A percentile compares a stretch with the other conserved stretches of the same genome.
phyloP scores from a whole-genome alignment of 352 stramenopile genomes.

The Albugo laibachii region DNA sequence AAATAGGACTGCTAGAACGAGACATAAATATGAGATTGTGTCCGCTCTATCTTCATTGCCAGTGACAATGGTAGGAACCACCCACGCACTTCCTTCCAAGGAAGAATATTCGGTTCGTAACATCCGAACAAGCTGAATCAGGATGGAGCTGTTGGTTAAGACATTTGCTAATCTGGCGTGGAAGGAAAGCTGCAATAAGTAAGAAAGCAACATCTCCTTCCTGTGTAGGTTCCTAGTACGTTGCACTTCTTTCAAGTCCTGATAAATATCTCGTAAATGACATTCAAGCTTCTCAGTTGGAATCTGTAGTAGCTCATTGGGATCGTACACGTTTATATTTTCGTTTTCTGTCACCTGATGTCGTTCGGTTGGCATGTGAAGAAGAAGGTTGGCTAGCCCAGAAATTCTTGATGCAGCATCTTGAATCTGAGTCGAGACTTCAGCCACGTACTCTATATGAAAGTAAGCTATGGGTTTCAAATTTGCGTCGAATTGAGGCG shows the following conservation, averaged over 20 bases:
- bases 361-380: conserved; percentile 13
- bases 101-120: conserved; percentile 5
- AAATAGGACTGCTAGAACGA: conserved; percentile 46
- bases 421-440: conserved; percentile 35
- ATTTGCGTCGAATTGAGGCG: background rate
- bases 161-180: conserved; percentile 46
- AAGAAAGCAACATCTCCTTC: conserved; percentile 19
- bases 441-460: conserved; percentile 25
- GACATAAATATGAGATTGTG: conserved; percentile 17
- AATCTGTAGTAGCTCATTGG: conserved; percentile 21
- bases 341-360: conserved; percentile 12
- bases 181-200: conserved; percentile 33
- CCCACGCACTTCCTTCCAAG: background rate
- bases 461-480: conserved; percentile 16
- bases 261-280: conserved; percentile 58
- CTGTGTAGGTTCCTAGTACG: conserved; percentile 11
- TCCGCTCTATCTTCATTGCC: too few relatives aligned
- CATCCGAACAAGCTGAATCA: conserved; percentile 36
- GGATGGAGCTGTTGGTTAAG: conserved; percentile 65
- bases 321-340: conserved; percentile 12
- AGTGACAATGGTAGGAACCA: background rate
- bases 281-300: conserved; percentile 29
- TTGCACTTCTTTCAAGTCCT: conserved; percentile 28
- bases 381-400: too few relatives aligned
- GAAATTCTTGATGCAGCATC: conserved; percentile 12